Evolutionary conservation across 2,329 filamentous ascomycete species (phyloP).

Genomic region (Trichoderma koningii): DNA sequence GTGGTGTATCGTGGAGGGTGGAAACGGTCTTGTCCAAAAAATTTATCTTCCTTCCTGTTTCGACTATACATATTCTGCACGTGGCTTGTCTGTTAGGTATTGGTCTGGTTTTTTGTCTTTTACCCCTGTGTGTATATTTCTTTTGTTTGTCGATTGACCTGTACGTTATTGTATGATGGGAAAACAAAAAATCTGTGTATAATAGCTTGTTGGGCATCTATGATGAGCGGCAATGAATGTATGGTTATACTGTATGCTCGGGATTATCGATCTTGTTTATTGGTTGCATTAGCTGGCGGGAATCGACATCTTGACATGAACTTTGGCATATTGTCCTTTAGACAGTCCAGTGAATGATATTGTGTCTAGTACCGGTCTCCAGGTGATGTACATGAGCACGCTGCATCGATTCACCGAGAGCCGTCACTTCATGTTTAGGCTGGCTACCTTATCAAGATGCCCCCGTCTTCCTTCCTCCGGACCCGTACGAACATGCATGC

Average conservation of each 20-base stretch:
- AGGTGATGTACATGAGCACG: background rate
- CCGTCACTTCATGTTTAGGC: background rate
- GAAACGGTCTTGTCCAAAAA: background rate
- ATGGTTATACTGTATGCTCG: slow-evolving; percentile 13
- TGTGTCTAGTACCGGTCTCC: background rate
- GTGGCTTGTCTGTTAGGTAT: background rate
- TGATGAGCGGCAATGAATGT: slow-evolving; percentile 23
- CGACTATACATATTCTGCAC: slow-evolving; percentile 5
- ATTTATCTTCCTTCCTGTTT: slow-evolving; percentile 7
- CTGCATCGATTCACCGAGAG: background rate
- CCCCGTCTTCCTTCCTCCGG: no score
- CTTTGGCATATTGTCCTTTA: background rate
- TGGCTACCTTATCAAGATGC: background rate
- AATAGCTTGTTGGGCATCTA: slow-evolving; percentile 18
- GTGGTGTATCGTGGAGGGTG: background rate
- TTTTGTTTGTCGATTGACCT: slow-evolving; percentile 3
- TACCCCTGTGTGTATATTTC: no score
- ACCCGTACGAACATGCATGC: background rate
- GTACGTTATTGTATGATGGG: slow-evolving; percentile 19
- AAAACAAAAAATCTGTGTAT: slow-evolving; percentile 22
- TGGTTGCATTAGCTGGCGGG: slow-evolving; percentile 18
- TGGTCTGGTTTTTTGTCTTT: background rate
- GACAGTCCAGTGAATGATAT: no score
- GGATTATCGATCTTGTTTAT: background rate
- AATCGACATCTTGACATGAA: slow-evolving; percentile 16